Conservation (phyloP, 371 early-diverging fungal species). For the Mortierella sp. region DNA sequence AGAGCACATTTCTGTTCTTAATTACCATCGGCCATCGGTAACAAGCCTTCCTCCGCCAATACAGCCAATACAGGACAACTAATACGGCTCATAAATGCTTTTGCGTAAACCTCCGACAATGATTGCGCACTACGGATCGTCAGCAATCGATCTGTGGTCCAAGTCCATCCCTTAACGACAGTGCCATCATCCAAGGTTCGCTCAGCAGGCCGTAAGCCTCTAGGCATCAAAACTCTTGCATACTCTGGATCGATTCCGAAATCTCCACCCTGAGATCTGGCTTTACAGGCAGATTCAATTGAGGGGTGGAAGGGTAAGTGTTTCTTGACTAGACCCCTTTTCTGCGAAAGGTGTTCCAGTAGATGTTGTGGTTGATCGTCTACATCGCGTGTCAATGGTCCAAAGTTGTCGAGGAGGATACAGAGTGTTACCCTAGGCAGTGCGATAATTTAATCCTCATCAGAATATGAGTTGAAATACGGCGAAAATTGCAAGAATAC, state of each 20-base stretch:
- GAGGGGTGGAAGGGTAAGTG: slow-evolving; percentile 37
- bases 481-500: background rate
- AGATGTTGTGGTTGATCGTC: slow-evolving; percentile 47
- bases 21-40: slow-evolving; percentile 15
- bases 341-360: slow-evolving; percentile 43
- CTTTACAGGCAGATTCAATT: slow-evolving; percentile 36
- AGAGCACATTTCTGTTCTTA: background rate
- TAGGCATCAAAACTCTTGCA: slow-evolving; percentile 21
- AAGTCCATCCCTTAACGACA: slow-evolving; percentile 44
- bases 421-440: slow-evolving; percentile 23
- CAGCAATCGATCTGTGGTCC: slow-evolving; percentile 39
- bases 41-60: slow-evolving; percentile 23
- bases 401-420: slow-evolving; percentile 49
- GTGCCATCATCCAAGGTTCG: slow-evolving; percentile 12
- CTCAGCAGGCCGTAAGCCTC: slow-evolving; percentile 25
- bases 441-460: background rate
- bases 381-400: slow-evolving; percentile 35
- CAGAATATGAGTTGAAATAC: background rate
- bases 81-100: slow-evolving; percentile 41
- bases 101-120: slow-evolving; percentile 30
- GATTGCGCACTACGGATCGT: slow-evolving; percentile 43
- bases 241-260: slow-evolving; percentile 32
- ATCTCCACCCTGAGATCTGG: slow-evolving; percentile 31
- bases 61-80: slow-evolving; percentile 34
- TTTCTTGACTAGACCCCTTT: slow-evolving; percentile 28